Percentiles rank a stretch among this genome's conserved stretches.
phyloP scores from a whole-genome alignment of 257 asterid species.

The Fraxinus americana region DNA sequence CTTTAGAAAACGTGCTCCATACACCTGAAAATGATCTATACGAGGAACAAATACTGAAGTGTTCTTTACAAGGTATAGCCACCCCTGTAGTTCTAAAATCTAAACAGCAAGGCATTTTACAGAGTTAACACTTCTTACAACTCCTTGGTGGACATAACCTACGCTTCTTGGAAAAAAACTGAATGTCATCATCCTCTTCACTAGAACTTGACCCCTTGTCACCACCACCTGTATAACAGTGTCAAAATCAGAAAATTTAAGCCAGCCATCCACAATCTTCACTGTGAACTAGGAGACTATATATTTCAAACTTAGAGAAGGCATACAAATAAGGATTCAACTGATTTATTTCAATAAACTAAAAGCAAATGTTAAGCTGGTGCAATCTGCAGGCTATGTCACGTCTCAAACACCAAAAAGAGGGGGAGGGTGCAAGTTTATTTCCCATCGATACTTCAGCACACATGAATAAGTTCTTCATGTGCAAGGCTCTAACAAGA shows the following conservation, averaged over 20 bases:
- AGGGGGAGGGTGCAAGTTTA: neutral
- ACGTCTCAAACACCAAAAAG: neutral
- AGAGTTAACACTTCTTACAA: slow-evolving; percentile 28
- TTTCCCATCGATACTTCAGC: neutral
- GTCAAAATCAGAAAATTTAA: neutral
- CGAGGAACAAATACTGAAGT: neutral
- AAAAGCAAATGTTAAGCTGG: neutral
- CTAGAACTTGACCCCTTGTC: slow-evolving; percentile 8
- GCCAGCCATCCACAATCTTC: neutral
- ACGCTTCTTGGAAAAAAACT: slow-evolving; percentile 16
- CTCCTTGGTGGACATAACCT: slow-evolving; percentile 28
- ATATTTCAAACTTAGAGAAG: neutral
- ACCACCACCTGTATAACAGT: neutral
- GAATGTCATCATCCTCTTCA: slow-evolving; percentile 1
- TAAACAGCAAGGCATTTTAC: neutral
- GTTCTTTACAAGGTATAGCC: neutral
- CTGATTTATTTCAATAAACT: neutral
- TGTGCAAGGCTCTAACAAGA: neutral
- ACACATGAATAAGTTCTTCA: neutral
- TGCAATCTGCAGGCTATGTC: neutral
- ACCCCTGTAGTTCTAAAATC: neutral
- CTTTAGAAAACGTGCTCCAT: neutral
- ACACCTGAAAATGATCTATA: neutral
- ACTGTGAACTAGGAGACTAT: neutral
- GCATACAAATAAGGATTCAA: neutral